Evolutionary conservation across 306 rosid genomes (phyloP).

Genomic region (Vigna nakashimae): DNA sequence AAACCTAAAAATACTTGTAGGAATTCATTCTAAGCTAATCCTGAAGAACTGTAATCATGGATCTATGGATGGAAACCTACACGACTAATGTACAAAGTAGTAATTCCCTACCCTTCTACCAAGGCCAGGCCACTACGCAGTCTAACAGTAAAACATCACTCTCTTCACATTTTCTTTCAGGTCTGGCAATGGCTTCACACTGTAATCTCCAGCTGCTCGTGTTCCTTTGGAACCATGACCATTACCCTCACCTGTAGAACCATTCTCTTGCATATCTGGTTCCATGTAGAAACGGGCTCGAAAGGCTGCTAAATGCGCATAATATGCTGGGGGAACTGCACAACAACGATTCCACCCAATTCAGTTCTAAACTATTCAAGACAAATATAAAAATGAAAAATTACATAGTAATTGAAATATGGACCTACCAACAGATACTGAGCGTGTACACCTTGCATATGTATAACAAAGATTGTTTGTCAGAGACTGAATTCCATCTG

Average conservation of each 20-base stretch:
- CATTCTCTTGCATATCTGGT: conserved; percentile 84
- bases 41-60: conserved; percentile 50
- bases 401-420: conserved; percentile 6
- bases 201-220: conserved; percentile 64
- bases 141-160: conserved; percentile 90
- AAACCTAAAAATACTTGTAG: conserved; percentile 32
- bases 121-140: conserved; percentile 27
- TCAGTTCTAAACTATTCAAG: neutral
- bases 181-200: conserved; percentile 90
- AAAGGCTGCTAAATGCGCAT: conserved; percentile 95
- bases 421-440: conserved; percentile 86
- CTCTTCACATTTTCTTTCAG: conserved; percentile 92
- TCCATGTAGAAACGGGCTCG: conserved; percentile 95
- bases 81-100: conserved; percentile 46
- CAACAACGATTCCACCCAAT: conserved; percentile 27
- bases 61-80: conserved; percentile 42
- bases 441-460: conserved; percentile 92
- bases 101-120: conserved; percentile 29
- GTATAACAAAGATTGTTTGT: conserved; percentile 93
- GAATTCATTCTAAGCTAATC: conserved; percentile 48
- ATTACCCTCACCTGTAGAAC: conserved; percentile 52
- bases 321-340: conserved; percentile 94
- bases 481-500: conserved; percentile 88
- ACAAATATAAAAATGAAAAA: conserved; percentile 8
- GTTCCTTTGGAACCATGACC: conserved; percentile 61